Evolutionary conservation across 768 basidiomycete species (phyloP).

Genomic region (Russula sp.): DNA sequence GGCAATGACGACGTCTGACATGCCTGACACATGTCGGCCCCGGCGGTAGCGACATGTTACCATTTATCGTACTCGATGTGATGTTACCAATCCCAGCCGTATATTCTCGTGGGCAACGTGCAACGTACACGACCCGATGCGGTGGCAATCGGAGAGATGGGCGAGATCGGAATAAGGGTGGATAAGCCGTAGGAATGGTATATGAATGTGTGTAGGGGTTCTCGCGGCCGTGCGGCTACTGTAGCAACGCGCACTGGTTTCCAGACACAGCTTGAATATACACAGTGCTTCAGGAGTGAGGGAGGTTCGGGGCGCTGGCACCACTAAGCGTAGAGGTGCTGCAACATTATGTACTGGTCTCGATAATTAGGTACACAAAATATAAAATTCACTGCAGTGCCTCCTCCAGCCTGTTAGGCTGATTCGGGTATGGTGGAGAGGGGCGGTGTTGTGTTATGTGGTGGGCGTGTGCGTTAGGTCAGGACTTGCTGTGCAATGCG

Average conservation of each 20-base stretch:
- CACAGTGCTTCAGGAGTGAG: neutral
- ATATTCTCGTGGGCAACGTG: neutral
- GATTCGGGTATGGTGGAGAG: slow-evolving; percentile 4
- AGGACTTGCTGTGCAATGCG: slow-evolving; percentile 1
- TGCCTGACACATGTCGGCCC: slow-evolving; percentile 9
- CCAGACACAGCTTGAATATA: slow-evolving; percentile 6
- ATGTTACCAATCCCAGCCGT: neutral
- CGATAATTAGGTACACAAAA: neutral
- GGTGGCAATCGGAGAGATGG: slow-evolving; percentile 17
- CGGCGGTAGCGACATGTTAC: neutral
- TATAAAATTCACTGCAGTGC: neutral
- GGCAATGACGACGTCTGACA: neutral
- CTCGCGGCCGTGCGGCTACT: neutral
- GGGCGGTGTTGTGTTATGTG: neutral
- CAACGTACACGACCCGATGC: slow-evolving; percentile 8
- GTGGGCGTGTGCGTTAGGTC: neutral
- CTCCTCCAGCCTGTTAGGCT: neutral
- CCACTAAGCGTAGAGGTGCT: neutral
- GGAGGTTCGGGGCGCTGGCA: neutral
- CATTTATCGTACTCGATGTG: slow-evolving; percentile 1
- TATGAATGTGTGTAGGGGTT: slow-evolving; percentile 9
- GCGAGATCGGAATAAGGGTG: slow-evolving; percentile 14
- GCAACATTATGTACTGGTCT: neutral
- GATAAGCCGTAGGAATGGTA: slow-evolving; percentile 8
- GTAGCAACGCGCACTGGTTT: neutral